These are phyloP conservation scores for Trypanosoma avium DNA, from an alignment of 208 protist genomes.

Conservation along the genomic window DNA sequence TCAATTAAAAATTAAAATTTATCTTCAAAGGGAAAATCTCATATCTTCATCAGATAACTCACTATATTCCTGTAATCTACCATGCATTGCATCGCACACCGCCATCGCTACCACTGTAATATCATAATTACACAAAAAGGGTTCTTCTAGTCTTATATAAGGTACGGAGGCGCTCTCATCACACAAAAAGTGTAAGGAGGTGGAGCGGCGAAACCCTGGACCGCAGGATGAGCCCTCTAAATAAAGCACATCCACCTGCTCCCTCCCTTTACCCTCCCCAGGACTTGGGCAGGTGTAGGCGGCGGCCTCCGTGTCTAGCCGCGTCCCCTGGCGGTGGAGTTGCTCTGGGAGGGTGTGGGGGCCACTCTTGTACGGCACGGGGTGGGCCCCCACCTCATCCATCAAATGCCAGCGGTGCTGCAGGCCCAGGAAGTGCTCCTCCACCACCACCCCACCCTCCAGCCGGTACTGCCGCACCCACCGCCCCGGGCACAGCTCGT, in stretches of 20 bases:
- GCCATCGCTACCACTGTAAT: slow-evolving; percentile 14
- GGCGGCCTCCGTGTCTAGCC: neutral
- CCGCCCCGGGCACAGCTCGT: slow-evolving; percentile 37
- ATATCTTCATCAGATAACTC: slow-evolving; percentile 13
- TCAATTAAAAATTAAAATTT: too few relatives aligned
- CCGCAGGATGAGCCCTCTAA: slow-evolving; percentile 7
- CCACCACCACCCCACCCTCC: slow-evolving; percentile 19
- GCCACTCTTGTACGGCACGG: slow-evolving; percentile 18
- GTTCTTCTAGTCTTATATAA: slow-evolving; percentile 1
- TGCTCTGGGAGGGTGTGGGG: slow-evolving; percentile 21
- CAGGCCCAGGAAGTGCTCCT: slow-evolving; percentile 37
- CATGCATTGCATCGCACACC: slow-evolving; percentile 28
- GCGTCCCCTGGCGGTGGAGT: slow-evolving; percentile 11
- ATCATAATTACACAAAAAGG: slow-evolving; percentile 17
- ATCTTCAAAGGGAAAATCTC: slow-evolving; percentile 22
- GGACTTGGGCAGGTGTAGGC: slow-evolving; percentile 3
- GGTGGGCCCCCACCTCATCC: slow-evolving; percentile 16
- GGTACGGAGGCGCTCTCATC: slow-evolving; percentile 12
- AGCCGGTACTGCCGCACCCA: slow-evolving; percentile 35
- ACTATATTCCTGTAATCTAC: neutral
- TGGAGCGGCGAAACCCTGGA: neutral
- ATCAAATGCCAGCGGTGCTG: slow-evolving; percentile 23
- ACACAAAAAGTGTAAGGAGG: slow-evolving; percentile 22
- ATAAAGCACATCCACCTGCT: slow-evolving; percentile 22
- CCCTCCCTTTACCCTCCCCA: neutral